These are phyloP conservation scores for Elaphomyces granulatus DNA, from an alignment of 495 filamentous ascomycete genomes.

Conservation along the genomic window DNA sequence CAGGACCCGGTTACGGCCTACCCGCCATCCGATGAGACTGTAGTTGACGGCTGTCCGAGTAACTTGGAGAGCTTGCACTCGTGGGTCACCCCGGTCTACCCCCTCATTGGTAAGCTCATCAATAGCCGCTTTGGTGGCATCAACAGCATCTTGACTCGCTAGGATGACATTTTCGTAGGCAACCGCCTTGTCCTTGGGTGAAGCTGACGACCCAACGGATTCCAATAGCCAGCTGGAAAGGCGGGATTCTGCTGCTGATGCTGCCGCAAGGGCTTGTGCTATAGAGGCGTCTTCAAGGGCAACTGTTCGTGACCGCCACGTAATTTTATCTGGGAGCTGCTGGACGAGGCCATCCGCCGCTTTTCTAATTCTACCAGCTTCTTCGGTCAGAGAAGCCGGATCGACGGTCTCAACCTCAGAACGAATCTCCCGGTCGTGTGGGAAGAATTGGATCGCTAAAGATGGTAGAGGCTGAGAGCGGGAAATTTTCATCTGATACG, in stretches of 20 bases:
- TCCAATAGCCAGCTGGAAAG: conserved; percentile 31
- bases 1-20: conserved; percentile 82
- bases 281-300: conserved; percentile 89
- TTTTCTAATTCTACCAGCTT: conserved; percentile 42
- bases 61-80: conserved; percentile 87
- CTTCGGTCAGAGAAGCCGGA: conserved; percentile 49
- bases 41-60: conserved; percentile 89
- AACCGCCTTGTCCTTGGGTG: conserved; percentile 45
- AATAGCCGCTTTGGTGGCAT: conserved; percentile 82
- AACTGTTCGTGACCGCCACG: conserved; percentile 80
- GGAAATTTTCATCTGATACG: conserved; percentile 77
- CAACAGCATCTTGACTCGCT: conserved; percentile 84
- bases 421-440: conserved; percentile 44
- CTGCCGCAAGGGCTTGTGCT: conserved; percentile 50
- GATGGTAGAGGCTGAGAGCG: conserved; percentile 65
- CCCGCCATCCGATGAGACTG: conserved; percentile 81
- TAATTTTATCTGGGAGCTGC: conserved; percentile 58
- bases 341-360: conserved; percentile 35
- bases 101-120: conserved; percentile 77
- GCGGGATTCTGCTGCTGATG: conserved; percentile 38
- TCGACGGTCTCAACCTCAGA: conserved; percentile 57
- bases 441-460: conserved; percentile 65
- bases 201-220: conserved; percentile 22
- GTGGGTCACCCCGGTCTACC: conserved; percentile 65
- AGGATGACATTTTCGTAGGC: conserved; percentile 87